Conservation (phyloP, 202 grass and related monocot genomes). For the Setaria italica region DNA sequence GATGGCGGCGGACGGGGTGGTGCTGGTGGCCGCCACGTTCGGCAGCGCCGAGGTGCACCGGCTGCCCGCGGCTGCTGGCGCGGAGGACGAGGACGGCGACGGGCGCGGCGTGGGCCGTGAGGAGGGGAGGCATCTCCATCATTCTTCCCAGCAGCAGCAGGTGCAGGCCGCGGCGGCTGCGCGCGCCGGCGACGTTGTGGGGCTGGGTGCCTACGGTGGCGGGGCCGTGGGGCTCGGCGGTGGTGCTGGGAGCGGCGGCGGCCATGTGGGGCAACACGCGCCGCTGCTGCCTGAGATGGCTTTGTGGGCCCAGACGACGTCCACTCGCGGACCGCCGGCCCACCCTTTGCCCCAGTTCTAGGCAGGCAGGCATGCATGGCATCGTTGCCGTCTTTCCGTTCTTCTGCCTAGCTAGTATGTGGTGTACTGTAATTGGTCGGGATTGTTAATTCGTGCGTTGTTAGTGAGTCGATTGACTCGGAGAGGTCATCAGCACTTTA, state of each 20-base stretch:
- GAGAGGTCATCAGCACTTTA: no score
- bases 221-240: constrained; percentile 12
- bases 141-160: background rate
- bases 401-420: no score
- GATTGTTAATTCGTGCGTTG: no score
- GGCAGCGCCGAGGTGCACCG: constrained; percentile 57
- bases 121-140: background rate
- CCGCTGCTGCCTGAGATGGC: constrained; percentile 49
- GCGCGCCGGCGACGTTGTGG: constrained; percentile 26
- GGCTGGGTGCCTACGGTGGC: constrained; percentile 24
- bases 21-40: constrained; percentile 72
- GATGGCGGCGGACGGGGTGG: constrained; percentile 51
- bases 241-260: background rate
- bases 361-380: background rate
- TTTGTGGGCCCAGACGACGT: constrained; percentile 51
- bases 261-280: constrained; percentile 30
- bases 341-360: constrained; percentile 49
- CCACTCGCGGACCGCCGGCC: background rate
- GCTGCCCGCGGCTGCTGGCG: constrained; percentile 23
- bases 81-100: constrained; percentile 2
- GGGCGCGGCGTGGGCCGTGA: background rate
- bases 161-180: background rate
- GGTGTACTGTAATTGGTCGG: no score
- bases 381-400: no score
- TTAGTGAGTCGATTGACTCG: no score